Conservation (phyloP, 331 rosid genomes). For the Malus hybrid region DNA sequence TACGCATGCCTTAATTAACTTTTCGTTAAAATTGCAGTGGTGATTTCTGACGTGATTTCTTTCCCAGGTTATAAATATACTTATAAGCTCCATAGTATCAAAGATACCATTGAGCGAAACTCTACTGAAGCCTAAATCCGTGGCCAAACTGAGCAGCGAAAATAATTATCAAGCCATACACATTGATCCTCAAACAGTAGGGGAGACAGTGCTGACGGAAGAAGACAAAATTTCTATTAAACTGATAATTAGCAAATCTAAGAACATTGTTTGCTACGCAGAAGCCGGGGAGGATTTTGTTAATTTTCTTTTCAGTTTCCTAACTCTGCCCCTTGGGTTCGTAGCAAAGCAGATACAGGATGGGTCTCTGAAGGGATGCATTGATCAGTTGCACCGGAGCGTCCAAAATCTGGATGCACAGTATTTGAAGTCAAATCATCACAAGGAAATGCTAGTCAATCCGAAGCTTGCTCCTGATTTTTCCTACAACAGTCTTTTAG, state of each 20-base stretch:
- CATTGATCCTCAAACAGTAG: not conserved
- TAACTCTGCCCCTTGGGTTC: not conserved
- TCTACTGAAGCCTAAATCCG: not conserved
- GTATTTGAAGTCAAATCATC: not conserved
- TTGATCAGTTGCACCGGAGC: not conserved
- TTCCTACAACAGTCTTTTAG: not conserved
- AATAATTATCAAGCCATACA: not conserved
- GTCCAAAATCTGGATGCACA: not conserved
- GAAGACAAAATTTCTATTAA: not conserved
- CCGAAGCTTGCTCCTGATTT: not conserved
- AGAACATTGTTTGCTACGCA: not conserved
- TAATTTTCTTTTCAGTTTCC: not conserved
- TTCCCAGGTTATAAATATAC: not conserved
- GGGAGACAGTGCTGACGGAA: not conserved
- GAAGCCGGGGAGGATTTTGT: not conserved
- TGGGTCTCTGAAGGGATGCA: not conserved
- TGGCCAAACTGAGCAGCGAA: rapidly evolving
- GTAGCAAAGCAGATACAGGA: not conserved
- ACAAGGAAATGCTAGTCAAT: not conserved
- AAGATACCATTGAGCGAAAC: not conserved
- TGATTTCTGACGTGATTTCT: not conserved
- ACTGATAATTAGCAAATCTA: not conserved
- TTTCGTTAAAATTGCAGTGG: not conserved
- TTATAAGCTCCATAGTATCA: not conserved
- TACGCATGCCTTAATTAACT: not conserved